Evolutionary conservation across 768 basidiomycete genomes (phyloP).

Genomic region (Boletus rex-veris): DNA sequence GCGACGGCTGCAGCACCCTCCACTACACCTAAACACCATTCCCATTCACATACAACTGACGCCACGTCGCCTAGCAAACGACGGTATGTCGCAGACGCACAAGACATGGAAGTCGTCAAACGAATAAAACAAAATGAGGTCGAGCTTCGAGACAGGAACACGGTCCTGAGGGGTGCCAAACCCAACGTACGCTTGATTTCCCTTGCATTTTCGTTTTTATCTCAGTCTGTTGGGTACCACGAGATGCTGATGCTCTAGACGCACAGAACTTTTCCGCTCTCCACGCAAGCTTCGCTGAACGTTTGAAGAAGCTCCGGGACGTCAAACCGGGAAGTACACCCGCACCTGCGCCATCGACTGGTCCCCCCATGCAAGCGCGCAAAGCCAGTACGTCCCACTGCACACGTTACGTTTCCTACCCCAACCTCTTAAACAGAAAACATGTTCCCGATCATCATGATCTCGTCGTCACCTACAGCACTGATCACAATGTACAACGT

Average conservation of each 20-base stretch:
- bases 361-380: slow-evolving; percentile 45
- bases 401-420: background rate
- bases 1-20: slow-evolving; percentile 15
- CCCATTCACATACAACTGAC: slow-evolving; percentile 15
- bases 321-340: slow-evolving; percentile 49
- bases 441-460: slow-evolving; percentile 93
- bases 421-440: slow-evolving; percentile 42
- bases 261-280: slow-evolving; percentile 77
- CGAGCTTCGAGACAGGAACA: slow-evolving; percentile 79
- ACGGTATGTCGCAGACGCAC: slow-evolving; percentile 41
- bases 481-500: slow-evolving; percentile 72
- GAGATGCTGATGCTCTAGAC: background rate
- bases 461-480: slow-evolving; percentile 89
- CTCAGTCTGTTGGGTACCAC: too few relatives aligned
- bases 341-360: slow-evolving; percentile 37
- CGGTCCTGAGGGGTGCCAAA: slow-evolving; percentile 79
- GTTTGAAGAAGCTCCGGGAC: slow-evolving; percentile 75
- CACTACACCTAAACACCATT: slow-evolving; percentile 20
- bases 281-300: slow-evolving; percentile 62
- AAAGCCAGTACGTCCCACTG: slow-evolving; percentile 57
- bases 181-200: slow-evolving; percentile 57
- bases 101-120: slow-evolving; percentile 84
- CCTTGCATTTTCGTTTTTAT: background rate
- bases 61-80: background rate
- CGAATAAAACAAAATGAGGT: slow-evolving; percentile 70